These are phyloP conservation scores for Eutrema japonicum DNA, from an alignment of 345 rosid species.

Conservation along the genomic window DNA sequence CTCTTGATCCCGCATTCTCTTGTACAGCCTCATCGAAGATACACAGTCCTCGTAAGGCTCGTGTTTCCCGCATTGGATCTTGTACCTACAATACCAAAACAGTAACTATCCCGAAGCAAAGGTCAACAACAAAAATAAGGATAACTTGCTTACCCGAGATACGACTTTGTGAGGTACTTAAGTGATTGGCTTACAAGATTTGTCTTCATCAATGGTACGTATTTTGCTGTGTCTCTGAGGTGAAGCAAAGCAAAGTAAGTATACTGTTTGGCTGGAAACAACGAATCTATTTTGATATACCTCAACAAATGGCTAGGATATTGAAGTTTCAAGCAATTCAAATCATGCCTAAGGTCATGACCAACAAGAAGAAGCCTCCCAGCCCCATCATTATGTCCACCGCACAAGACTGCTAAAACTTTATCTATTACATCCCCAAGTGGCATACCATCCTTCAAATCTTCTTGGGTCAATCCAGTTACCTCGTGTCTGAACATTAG, in stretches of 20 bases:
- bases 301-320: slow-evolving; percentile 71
- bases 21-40: slow-evolving; percentile 74
- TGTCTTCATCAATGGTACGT: slow-evolving; percentile 74
- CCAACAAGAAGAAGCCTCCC: slow-evolving; percentile 76
- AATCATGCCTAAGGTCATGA: slow-evolving; percentile 64
- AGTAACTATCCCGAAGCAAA: background rate
- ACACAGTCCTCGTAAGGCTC: slow-evolving; percentile 73
- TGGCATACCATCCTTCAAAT: slow-evolving; percentile 62
- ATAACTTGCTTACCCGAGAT: slow-evolving; percentile 60
- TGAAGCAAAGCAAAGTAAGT: slow-evolving; percentile 13
- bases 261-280: background rate
- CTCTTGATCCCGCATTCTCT: slow-evolving; percentile 61
- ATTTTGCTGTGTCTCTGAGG: slow-evolving; percentile 77
- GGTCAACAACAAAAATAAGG: background rate
- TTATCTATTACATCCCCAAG: slow-evolving; percentile 55
- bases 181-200: slow-evolving; percentile 80
- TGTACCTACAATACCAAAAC: slow-evolving; percentile 51
- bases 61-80: slow-evolving; percentile 61
- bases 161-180: slow-evolving; percentile 64
- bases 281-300: slow-evolving; percentile 43
- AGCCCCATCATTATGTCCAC: slow-evolving; percentile 61
- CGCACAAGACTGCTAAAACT: slow-evolving; percentile 53
- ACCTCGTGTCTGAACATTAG: slow-evolving; percentile 53
- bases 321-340: slow-evolving; percentile 62
- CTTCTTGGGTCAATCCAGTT: slow-evolving; percentile 73